These are phyloP conservation scores for Dryas integrifolia DNA, from an alignment of 331 rosid species.

Conservation along the genomic window DNA sequence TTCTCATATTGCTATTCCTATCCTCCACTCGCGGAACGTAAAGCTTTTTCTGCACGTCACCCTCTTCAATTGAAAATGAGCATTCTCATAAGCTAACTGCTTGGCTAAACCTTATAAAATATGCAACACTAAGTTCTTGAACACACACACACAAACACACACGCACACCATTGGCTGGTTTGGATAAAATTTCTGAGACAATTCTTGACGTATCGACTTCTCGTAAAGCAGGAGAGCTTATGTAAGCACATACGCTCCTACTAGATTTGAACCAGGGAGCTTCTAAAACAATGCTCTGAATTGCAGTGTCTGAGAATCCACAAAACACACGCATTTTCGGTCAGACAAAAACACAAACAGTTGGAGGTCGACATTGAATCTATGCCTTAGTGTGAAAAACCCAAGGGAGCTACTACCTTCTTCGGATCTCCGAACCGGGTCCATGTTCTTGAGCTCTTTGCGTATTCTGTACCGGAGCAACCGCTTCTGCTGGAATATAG, in stretches of 20 bases:
- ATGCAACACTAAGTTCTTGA: too few relatives aligned
- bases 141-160: not conserved
- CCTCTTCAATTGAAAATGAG: conserved; percentile 25
- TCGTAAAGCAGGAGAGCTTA: conserved; percentile 68
- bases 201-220: conserved; percentile 81
- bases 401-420: conserved; percentile 44
- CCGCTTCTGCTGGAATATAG: conserved; percentile 57
- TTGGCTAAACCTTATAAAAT: too few relatives aligned
- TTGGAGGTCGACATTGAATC: not conserved
- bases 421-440: conserved; percentile 58
- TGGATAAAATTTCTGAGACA: conserved; percentile 52
- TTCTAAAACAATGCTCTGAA: conserved; percentile 58
- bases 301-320: conserved; percentile 41
- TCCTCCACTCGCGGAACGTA: conserved; percentile 56
- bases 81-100: not conserved
- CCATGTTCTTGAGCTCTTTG: conserved; percentile 65
- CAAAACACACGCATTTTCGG: not conserved
- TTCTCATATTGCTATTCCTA: conserved; percentile 47
- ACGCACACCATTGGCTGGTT: conserved; percentile 31
- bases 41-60: conserved; percentile 47
- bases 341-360: conserved; percentile 9
- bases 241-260: conserved; percentile 64
- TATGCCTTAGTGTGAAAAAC: too few relatives aligned
- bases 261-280: conserved; percentile 80
- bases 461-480: conserved; percentile 60